These are phyloP conservation scores for Ganoderma meredithae DNA, from an alignment of 1,284 basidiomycete genomes.

Conservation along the genomic window DNA sequence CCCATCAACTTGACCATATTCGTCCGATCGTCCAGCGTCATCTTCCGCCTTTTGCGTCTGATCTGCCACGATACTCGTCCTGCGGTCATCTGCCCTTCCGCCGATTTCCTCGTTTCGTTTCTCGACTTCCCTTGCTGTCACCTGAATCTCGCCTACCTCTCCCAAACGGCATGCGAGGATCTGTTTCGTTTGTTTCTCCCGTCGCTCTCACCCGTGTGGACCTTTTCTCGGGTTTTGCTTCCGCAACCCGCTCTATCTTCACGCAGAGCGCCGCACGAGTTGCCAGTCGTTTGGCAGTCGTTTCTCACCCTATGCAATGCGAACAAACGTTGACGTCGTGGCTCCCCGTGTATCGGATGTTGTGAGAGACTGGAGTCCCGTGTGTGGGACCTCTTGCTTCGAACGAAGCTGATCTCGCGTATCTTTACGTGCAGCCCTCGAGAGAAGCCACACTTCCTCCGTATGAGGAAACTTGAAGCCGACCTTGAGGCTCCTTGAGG, in stretches of 20 bases:
- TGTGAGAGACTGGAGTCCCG: conserved; percentile 17
- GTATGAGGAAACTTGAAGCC: conserved; percentile 7
- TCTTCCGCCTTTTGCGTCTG: conserved; percentile 25
- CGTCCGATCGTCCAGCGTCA: conserved; percentile 29
- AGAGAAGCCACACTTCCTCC: conserved; percentile 10
- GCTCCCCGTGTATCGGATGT: conserved; percentile 29
- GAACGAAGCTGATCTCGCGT: not conserved
- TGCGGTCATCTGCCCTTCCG: conserved; percentile 31
- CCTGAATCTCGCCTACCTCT: conserved; percentile 22
- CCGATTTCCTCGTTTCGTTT: conserved; percentile 17
- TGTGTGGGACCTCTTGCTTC: conserved; percentile 6
- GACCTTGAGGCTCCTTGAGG: not conserved
- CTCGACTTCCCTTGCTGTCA: conserved; percentile 24
- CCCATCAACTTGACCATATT: conserved; percentile 25
- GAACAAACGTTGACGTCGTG: conserved; percentile 24
- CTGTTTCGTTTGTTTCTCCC: conserved; percentile 16
- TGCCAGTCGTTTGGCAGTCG: conserved; percentile 12
- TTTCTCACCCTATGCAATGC: conserved; percentile 23
- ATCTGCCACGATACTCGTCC: conserved; percentile 29
- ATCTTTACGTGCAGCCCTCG: not conserved
- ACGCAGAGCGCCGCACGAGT: conserved; percentile 18
- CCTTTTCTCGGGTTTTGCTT: conserved; percentile 20
- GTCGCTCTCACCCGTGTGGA: conserved; percentile 23
- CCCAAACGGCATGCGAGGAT: conserved; percentile 25
- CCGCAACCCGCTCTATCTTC: conserved; percentile 21